phyloP scores from a whole-genome alignment of 768 basidiomycete genomes.

The Leccinum uliginosum region DNA sequence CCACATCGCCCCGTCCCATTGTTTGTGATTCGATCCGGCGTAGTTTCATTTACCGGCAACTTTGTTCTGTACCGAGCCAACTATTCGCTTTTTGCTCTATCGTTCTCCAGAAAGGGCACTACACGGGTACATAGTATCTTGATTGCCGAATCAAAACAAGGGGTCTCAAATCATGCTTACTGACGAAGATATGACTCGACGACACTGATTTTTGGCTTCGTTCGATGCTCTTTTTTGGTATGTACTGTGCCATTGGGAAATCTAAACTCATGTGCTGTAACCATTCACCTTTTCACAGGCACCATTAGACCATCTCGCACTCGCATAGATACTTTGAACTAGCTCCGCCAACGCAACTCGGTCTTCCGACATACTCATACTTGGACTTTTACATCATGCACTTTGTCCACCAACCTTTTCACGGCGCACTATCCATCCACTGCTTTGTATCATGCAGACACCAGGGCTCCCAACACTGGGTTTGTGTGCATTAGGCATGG shows the following conservation, averaged over 20 bases:
- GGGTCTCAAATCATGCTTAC: neutral
- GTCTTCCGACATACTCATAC: neutral
- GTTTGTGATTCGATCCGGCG: neutral
- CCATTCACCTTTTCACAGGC: neutral
- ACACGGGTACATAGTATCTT: neutral
- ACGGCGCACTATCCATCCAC: too few relatives aligned
- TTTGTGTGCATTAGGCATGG: too few relatives aligned
- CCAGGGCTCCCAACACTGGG: too few relatives aligned
- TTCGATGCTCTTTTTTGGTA: neutral
- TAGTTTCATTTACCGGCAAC: neutral
- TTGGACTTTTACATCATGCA: neutral
- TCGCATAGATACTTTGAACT: neutral
- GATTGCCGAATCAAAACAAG: neutral
- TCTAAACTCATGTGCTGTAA: neutral
- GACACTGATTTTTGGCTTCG: neutral
- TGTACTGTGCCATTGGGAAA: too few relatives aligned
- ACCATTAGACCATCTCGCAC: neutral
- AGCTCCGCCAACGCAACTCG: neutral
- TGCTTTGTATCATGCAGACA: too few relatives aligned
- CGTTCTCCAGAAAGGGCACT: neutral
- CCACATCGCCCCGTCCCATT: neutral
- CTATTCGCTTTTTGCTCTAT: neutral
- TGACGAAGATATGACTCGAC: neutral
- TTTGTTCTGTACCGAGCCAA: neutral
- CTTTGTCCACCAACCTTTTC: neutral